Evolutionary conservation across 352 stramenopile species (phyloP).

Genomic region (Globisporangium mamillatum): DNA sequence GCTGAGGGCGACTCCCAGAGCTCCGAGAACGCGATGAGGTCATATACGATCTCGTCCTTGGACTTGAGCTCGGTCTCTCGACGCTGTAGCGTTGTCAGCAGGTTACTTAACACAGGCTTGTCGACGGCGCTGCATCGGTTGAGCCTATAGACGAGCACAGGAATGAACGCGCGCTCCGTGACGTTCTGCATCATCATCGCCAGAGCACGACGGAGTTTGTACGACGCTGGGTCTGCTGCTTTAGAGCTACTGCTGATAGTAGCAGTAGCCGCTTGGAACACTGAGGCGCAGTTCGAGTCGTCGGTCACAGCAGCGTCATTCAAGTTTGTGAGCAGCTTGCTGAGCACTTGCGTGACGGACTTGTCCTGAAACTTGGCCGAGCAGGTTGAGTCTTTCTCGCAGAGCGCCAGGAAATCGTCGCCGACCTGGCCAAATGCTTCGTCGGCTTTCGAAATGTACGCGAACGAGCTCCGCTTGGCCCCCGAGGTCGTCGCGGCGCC

Average conservation of each 20-base stretch:
- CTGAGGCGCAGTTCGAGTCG: constrained; percentile 16
- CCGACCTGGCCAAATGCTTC: constrained; percentile 41
- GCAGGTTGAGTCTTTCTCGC: constrained; percentile 41
- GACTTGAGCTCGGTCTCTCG: constrained; percentile 3
- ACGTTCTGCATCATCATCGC: constrained; percentile 44
- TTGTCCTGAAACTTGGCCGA: constrained; percentile 31
- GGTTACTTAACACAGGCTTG: constrained; percentile 31
- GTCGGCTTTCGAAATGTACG: constrained; percentile 34
- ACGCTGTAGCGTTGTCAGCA: constrained; percentile 30
- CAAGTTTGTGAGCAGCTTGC: constrained; percentile 34
- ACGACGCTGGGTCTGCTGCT: constrained; percentile 11
- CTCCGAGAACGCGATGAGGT: constrained; percentile 70
- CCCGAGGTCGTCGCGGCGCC: constrained; percentile 39
- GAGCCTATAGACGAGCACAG: constrained; percentile 54
- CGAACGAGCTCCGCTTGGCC: constrained; percentile 14
- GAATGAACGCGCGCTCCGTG: constrained; percentile 56
- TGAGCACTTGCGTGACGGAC: constrained; percentile 32
- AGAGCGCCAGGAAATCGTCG: constrained; percentile 44
- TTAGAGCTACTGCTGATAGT: neutral
- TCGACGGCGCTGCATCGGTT: constrained; percentile 50
- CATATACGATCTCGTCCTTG: constrained; percentile 43
- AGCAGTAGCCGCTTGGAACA: constrained; percentile 2
- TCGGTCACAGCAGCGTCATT: constrained; percentile 15
- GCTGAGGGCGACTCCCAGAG: constrained; percentile 65
- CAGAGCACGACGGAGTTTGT: constrained; percentile 22